Conservation (phyloP, 306 rosid species). For the Lathyrus tuberosus region DNA sequence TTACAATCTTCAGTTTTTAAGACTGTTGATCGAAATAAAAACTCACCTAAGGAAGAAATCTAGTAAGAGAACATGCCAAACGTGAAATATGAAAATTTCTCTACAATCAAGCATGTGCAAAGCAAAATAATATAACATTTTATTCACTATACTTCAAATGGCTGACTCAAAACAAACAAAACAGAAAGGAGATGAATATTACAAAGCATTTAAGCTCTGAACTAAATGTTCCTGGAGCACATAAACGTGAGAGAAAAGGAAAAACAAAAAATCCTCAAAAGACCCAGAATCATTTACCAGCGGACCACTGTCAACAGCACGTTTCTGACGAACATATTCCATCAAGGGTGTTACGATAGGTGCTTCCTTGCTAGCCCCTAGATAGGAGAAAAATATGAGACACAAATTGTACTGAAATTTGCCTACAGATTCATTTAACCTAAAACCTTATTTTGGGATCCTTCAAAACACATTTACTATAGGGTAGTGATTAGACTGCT, state of each 20-base stretch:
- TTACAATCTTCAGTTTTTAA: constrained; percentile 7
- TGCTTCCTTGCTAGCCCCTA: constrained; percentile 76
- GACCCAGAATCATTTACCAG: constrained; percentile 60
- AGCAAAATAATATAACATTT: background rate
- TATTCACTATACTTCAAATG: background rate
- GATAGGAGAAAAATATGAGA: constrained; percentile 38
- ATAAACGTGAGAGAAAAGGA: background rate
- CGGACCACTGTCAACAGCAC: constrained; percentile 59
- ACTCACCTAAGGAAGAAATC: constrained; percentile 10
- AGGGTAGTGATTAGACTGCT: background rate
- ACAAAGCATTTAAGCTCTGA: background rate
- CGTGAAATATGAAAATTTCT: background rate
- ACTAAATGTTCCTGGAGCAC: background rate
- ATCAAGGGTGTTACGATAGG: constrained; percentile 84
- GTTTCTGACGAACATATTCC: constrained; percentile 90
- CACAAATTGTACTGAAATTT: constrained; percentile 2
- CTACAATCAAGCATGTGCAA: constrained; percentile 1
- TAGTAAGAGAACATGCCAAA: constrained; percentile 3
- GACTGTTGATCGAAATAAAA: background rate
- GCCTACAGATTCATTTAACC: constrained; percentile 2
- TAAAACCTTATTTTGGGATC: constrained; percentile 25
- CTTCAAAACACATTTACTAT: constrained; percentile 20
- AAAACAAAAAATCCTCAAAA: background rate
- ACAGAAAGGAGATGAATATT: constrained; percentile 2
- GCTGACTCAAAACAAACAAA: background rate